Evolutionary conservation across 179 eudicot species (phyloP).

Genomic region (Pouteria campechiana): DNA sequence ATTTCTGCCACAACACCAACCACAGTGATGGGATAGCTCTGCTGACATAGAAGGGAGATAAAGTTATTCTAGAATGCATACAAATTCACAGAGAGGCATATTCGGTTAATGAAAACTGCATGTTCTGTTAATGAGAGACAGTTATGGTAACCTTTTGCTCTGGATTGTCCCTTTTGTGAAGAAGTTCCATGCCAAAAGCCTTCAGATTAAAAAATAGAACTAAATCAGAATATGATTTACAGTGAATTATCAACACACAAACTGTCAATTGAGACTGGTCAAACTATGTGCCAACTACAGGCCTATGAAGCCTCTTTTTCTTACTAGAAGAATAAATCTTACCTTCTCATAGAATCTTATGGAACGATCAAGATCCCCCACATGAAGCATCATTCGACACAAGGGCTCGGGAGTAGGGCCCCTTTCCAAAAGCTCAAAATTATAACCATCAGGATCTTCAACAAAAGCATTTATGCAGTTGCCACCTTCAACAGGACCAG

Average conservation of each 20-base stretch:
- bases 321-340: too few species aligned
- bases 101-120: too few species aligned
- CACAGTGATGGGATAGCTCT: too few species aligned
- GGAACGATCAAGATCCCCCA: slow-evolving; percentile 59
- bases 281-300: too few species aligned
- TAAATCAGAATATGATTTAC: slow-evolving; percentile 1
- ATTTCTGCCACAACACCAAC: too few species aligned
- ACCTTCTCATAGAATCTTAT: slow-evolving; percentile 55
- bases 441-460: slow-evolving; percentile 63
- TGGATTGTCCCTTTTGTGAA: slow-evolving; percentile 39
- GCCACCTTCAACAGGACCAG: slow-evolving; percentile 48
- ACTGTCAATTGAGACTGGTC: neutral
- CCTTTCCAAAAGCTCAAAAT: slow-evolving; percentile 48
- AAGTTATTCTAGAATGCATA: too few species aligned
- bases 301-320: too few species aligned
- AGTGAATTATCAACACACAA: neutral
- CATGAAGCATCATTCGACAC: slow-evolving; percentile 62
- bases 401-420: slow-evolving; percentile 38
- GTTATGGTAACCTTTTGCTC: slow-evolving; percentile 53
- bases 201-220: slow-evolving; percentile 7
- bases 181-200: slow-evolving; percentile 68
- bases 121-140: too few species aligned
- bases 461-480: slow-evolving; percentile 27
- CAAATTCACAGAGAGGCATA: too few species aligned
- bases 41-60: too few species aligned